Base-by-base conservation (phyloP, 2,329 filamentous ascomycete species). In the Trichoderma aggressivum region DNA sequence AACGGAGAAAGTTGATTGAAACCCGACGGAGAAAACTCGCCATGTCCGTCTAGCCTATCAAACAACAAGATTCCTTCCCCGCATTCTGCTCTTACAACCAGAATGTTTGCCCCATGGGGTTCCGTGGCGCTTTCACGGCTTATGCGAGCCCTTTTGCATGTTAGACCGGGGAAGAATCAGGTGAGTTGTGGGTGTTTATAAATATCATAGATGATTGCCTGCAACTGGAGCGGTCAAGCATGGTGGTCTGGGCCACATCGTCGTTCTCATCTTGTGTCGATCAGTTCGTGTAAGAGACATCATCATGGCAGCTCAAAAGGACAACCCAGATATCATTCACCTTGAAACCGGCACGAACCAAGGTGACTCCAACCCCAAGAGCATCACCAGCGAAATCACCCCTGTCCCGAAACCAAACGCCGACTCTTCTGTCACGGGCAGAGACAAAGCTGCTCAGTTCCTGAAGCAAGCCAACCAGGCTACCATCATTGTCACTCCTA, bases 371-470 rank as follows among this genome's bases (percentile, higher is more conserved):
- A 10, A 28, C 24, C 28, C 21, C 32, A 70, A 64, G 39, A 53
- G 26, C 14, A 16, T 50, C 50, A 36, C 32, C 64, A 69, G 16
- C 53, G 62, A 68, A 5, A 73, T 67, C 18, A 66, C 32, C 58
- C 70, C 64, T 24, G 36, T 34, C 21, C 65, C 60, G 3, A 61
- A 36, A 14, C 16, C 55, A n/a, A 66, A 43, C 32, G 14, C 36
- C 62, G 26, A 69, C 62, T n/a, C 34, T 61, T 60, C 70, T 59
- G 56, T 61, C 10, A 61, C 59, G 4, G 74, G 72, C 24, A 74
- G 75, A 30, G 85, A 87, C 77, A 85, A 84, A 74, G 86, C 86
- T 8, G 82, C 85, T 21, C 80, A 84, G 68, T 79, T 88, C 55
- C 79, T 88, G 50, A 82, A 82, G 65, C 80, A 83, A 28, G 80